Evolutionary conservation across 257 asterid species (phyloP), one percentile per base, ranked within the genome.

Genomic region (Forsythia suspensa): DNA sequence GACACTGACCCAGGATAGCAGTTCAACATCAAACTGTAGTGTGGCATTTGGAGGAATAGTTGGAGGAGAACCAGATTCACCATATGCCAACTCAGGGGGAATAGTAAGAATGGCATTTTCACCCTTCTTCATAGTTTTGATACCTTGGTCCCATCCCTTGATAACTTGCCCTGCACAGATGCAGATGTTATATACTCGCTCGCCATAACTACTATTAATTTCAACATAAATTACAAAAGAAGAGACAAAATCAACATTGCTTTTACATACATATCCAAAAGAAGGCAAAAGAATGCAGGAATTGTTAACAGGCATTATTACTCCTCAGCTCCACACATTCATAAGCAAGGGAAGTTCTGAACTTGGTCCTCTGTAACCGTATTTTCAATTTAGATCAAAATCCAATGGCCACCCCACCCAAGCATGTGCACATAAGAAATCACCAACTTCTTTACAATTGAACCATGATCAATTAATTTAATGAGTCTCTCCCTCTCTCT

Each of bases 101-200:
- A 89, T 89, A 41, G 91, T 87, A 75, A 87, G 87, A 63, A 87
- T 55, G 34, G 91, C 90, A 81, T 84, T 87, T 82, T 89, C 94
- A 66, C 91, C 94, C 80, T 89, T 89, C 81, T 89, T 89, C 94
- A 89, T 89, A 11, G 91, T 89, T 77, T 87, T 87, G 71, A 87
- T 89, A 18, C 91, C 94, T 71, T 51, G 82, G 52, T 89, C 94
- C 92, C 94, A 87, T 83, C 92, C 92, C 85, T 82, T 88, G 44
- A 89, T 89, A 39, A 89, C 94, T 82, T 86, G 85, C 41, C 94
- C 92, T 87, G 82, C 42, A n/a, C 39, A 46, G 48, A 71, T 15
- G 29, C 37, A 34, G 75, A 36, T 16, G 18, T 71, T 44, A 70
- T 52, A 61, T 18, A 21, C 20, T 11, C 1, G 12, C 36, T 41